Evolutionary conservation across 306 rosid genomes (phyloP), one percentile per base, ranked within the genome.

Genomic region (Neltuma alba): DNA sequence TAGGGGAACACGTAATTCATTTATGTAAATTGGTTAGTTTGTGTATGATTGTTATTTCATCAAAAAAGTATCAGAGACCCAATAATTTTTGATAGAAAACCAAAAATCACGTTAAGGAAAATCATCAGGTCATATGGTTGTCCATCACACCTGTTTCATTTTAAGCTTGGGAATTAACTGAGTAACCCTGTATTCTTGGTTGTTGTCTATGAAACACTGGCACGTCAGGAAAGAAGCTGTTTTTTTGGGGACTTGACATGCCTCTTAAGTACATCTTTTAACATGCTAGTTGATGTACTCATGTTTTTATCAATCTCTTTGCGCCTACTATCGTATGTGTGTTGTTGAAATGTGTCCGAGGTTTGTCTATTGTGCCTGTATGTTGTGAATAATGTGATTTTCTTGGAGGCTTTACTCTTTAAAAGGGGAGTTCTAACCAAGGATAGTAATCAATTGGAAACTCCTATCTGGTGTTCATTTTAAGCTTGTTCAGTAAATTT

Each of bases 401-500:
- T 52, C 28, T 37, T 74, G 0, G 50, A 36, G 42, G 23, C 15
- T 20, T 67, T 5, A 23, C 50, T 11, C 18, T 57, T 34, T 28
- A 50, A 58, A 72, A 20, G 13, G 65, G 77, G 47, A 36, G 52
- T 36, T 54, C 64, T 52, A 34, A 4, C 52, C 36, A 21, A n/a
- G 14, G 25, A 5, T 50, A 23, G 14, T 33, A 13, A 50, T 72
- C 37, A 2, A 20, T 33, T 31, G 64, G 77, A 15, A 52, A 38
- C 30, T 54, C 38, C 50, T 55, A 21, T 21, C 48, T 21, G 47
- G 30, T 57, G 57, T 34, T 50, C 40, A 52, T 70, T 74, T 77
- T 72, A 60, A 52, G 78, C 16, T 84, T 72, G 45, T 72, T 82
- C 57, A n/a, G 65, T 45, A 31, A 52, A 50, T 50, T 50, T 57